Conservation (phyloP, 1,284 basidiomycete genomes). For the Melampsora americana region DNA sequence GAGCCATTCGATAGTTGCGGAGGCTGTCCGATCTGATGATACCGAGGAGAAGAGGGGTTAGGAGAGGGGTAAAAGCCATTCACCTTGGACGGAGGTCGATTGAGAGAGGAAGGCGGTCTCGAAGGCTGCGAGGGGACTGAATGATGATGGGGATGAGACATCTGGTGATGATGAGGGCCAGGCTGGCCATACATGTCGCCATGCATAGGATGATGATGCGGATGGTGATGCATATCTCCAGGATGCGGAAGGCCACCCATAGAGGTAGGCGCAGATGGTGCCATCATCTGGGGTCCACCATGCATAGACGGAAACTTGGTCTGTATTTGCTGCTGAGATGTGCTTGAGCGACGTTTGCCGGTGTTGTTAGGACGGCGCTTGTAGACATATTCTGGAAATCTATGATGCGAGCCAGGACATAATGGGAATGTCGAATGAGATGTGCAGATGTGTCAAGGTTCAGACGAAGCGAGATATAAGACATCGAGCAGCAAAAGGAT, state of each 20-base stretch:
- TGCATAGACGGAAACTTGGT: constrained; percentile 18
- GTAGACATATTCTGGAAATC: constrained; percentile 42
- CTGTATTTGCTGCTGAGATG: constrained; percentile 27
- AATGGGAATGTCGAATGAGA: not conserved
- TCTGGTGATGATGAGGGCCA: constrained; percentile 1
- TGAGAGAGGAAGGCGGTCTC: constrained; percentile 18
- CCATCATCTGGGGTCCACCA: constrained; percentile 9
- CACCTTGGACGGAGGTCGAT: constrained; percentile 15
- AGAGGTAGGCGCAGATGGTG: not conserved
- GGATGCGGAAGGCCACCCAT: constrained; percentile 23
- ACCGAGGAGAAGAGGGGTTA: constrained; percentile 33
- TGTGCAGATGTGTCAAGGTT: not conserved
- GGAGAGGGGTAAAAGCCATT: constrained; percentile 15
- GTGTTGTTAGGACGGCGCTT: constrained; percentile 44
- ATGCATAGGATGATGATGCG: constrained; percentile 31
- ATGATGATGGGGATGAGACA: constrained; percentile 31
- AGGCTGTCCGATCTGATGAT: constrained; percentile 25
- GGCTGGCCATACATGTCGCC: constrained; percentile 15
- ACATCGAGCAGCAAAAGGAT: not conserved
- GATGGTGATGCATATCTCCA: constrained; percentile 28
- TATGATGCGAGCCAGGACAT: not conserved
- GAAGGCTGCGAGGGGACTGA: constrained; percentile 18
- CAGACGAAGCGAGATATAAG: not conserved
- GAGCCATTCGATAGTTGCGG: constrained; percentile 4
- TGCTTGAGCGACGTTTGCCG: constrained; percentile 38